Conservation (phyloP, 768 basidiomycete species). For the Tubosaeta brunneosetosa region DNA sequence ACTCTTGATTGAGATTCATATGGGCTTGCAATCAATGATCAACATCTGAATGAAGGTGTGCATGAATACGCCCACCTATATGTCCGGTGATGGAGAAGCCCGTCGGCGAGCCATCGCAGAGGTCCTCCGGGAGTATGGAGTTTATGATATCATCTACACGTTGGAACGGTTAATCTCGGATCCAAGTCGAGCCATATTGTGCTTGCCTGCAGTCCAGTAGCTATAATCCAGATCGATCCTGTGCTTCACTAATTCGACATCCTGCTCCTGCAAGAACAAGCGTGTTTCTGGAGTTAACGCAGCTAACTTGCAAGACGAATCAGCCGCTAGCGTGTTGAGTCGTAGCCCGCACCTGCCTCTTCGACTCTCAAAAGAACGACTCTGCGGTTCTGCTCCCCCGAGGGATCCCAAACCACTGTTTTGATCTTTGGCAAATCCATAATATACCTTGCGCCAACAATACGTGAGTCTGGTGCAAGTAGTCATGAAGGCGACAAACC, state of each 20-base stretch:
- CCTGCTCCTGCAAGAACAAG: constrained; percentile 52
- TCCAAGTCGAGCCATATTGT: neutral
- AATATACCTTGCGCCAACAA: constrained; percentile 41
- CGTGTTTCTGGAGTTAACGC: constrained; percentile 55
- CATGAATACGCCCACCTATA: constrained; percentile 57
- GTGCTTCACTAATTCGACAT: constrained; percentile 54
- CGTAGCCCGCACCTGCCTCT: constrained; percentile 48
- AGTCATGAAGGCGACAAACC: constrained; percentile 37
- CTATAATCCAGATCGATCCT: constrained; percentile 69
- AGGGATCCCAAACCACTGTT: constrained; percentile 50
- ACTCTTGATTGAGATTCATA: constrained; percentile 85
- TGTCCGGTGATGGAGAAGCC: constrained; percentile 90
- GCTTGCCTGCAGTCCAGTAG: constrained; percentile 81
- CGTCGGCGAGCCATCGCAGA: constrained; percentile 74
- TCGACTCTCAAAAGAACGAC: constrained; percentile 64
- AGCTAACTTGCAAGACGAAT: constrained; percentile 49
- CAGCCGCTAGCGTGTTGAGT: neutral
- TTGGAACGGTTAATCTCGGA: neutral
- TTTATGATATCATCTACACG: constrained; percentile 76
- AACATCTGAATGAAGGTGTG: neutral
- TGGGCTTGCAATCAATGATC: constrained; percentile 55
- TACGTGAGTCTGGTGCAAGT: constrained; percentile 7
- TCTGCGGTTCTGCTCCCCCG: constrained; percentile 44
- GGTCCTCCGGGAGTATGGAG: constrained; percentile 72
- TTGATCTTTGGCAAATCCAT: constrained; percentile 67